These are phyloP conservation scores for Curvularia verruculosa DNA, from an alignment of 2,329 filamentous ascomycete genomes.

Conservation along the genomic window DNA sequence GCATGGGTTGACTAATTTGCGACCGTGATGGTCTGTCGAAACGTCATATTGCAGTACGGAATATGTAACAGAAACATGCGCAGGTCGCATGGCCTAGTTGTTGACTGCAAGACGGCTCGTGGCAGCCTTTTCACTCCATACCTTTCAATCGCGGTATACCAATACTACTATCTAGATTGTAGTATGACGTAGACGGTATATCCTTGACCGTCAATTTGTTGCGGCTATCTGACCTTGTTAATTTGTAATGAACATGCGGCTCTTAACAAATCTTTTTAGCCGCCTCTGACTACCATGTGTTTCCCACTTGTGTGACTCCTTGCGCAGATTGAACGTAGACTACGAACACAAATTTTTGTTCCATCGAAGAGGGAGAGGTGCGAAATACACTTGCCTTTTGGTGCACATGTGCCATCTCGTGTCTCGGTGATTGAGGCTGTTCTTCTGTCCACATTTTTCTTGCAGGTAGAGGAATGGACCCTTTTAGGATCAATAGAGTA, in stretches of 20 bases:
- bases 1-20: neutral
- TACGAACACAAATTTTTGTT: neutral
- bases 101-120: neutral
- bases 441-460: neutral
- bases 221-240: neutral
- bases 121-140: neutral
- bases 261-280: neutral
- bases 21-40: neutral
- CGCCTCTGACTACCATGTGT: neutral
- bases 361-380: neutral
- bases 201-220: neutral
- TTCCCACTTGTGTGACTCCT: neutral
- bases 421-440: neutral
- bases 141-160: neutral
- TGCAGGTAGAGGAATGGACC: neutral
- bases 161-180: neutral
- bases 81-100: neutral
- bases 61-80: neutral
- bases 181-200: neutral
- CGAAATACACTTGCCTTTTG: neutral
- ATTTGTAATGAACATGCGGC: neutral
- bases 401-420: neutral
- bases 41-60: neutral
- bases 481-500: neutral
- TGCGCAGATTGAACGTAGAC: neutral